Evolutionary conservation across 345 rosid species (phyloP), one percentile per base, ranked within the genome.

Genomic region (Citrus sinensis): DNA sequence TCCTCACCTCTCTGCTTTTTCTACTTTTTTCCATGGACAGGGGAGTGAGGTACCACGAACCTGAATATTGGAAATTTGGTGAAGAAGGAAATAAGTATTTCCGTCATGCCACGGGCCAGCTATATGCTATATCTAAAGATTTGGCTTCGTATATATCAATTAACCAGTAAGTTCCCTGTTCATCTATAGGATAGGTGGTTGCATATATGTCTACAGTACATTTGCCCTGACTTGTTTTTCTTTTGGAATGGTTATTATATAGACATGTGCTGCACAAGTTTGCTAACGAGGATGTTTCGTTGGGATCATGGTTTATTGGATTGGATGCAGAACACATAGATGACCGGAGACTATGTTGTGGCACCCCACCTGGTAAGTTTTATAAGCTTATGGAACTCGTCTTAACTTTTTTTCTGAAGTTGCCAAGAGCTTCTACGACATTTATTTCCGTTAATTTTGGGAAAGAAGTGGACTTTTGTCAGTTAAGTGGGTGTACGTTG

Each of bases 31-130:
- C 49, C 7, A 64, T 80, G 67, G 40, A 67, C 74, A 95, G 98
- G 86, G 98, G 98, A 85, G 97, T 93, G 84, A 93, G 92, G 82
- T 95, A 95, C 85, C 97, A 93, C 37, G 98, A 95, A 81, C 98
- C 98, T 5, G 98, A 95, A 86, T 84, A 89, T 79, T 95, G 98
- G 98, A 95, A 95, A 85, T 95, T 95, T 77, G 98, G 98, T 69
- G 98, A 92, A 85, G 98, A 88, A 73, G 98, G 98, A 76, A 95
- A 93, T 89, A 93, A 84, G 76, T 95, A 95, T 76, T 95, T 95
- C 86, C 98, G 98, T 76, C 98, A 95, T 83, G 98, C 98, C 64
- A 93, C 98, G 0, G 98, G 98, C n/a, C 98, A 95, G 87, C 90
- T 95, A 61, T 95, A 95, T 27, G 98, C 98, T 8, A 81, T 93